Evolutionary conservation across 2,329 filamentous ascomycete species (phyloP), one percentile per base, ranked within the genome.

Genomic region (Verticillium albo-atrum): DNA sequence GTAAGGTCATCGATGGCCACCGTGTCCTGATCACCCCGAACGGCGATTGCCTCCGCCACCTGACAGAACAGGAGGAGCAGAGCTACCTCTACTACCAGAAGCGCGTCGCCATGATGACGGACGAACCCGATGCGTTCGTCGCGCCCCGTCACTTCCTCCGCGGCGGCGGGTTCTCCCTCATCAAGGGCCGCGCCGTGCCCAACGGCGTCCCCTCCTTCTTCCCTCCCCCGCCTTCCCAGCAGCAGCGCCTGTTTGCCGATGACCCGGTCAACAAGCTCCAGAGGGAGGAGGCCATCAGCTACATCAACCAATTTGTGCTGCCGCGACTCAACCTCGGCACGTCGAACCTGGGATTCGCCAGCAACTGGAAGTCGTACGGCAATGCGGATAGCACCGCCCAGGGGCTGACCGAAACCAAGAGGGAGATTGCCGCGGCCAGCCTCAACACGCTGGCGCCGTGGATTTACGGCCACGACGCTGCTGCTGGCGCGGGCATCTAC

Each of bases 11-110:
- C 2, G 86, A 89, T 62, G 86, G 85, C 58, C 81, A 83, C 70
- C 82, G 88, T 27, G 86, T 90, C 63, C 81, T 93, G 65, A 84
- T 93, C 57, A 92, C 90, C 0, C 89, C 90, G 0, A 87, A 89
- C 62, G 90, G 90, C 12, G 87, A 91, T 63, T 90, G 89, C 69
- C 79, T 94, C n/a, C 86, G 88, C 64, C 88, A 89, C 60, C 74
- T 95, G 58, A 86, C 81, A 1, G 75, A 81, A 4, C 84, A 88
- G 50, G 87, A 93, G 63, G 90, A 93, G 68, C 79, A 87, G 34
- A 82, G 82, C 4, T 93, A 89, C 64, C 76, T 94, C 12, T 79
- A 85, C 56, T 80, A 94, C 5, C 91, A 94, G 71, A 77, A 80
- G 54, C 75, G 75, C 6, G 75, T 91, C 52, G 80, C 82, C 2